phyloP scores from a whole-genome alignment of 2,329 filamentous ascomycete genomes.

The Aspergillus phoenicis region DNA sequence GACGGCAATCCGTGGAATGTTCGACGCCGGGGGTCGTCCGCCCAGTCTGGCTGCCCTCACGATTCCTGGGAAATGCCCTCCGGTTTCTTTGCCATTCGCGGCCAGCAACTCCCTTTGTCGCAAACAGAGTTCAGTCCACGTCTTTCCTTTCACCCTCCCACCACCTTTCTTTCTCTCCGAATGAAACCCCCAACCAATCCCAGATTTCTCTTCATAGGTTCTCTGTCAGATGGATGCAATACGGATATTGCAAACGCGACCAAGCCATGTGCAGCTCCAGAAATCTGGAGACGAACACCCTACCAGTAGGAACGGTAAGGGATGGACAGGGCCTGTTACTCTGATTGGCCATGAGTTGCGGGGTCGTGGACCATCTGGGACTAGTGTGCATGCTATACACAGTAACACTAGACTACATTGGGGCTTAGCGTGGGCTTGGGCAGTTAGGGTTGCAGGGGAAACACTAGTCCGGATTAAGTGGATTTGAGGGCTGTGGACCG shows the following conservation, averaged over 20 bases:
- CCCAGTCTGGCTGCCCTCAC: conserved; percentile 2
- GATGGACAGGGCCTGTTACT: not conserved
- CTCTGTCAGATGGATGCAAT: not conserved
- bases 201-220: not conserved
- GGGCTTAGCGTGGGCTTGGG: conserved; percentile 1
- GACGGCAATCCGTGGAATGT: conserved; percentile 25
- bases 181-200: not conserved
- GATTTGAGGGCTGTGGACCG: conserved; percentile 1
- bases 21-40: conserved; percentile 17
- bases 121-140: too few relatives aligned
- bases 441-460: conserved; percentile 15
- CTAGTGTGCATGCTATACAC: conserved; percentile 6
- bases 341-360: conserved; percentile 21
- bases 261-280: conserved; percentile 9
- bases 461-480: not conserved
- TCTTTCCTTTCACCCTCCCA: not conserved
- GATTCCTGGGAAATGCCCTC: not conserved
- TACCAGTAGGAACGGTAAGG: conserved; percentile 10
- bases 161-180: not conserved
- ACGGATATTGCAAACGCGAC: not conserved
- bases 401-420: conserved; percentile 3
- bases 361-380: conserved; percentile 14
- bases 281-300: conserved; percentile 6
- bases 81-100: not conserved
- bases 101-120: not conserved